A percentile compares a stretch with the other conserved stretches of the same genome.
Conservation (phyloP, 176 grass and related monocot species). For the Cocos nucifera region DNA sequence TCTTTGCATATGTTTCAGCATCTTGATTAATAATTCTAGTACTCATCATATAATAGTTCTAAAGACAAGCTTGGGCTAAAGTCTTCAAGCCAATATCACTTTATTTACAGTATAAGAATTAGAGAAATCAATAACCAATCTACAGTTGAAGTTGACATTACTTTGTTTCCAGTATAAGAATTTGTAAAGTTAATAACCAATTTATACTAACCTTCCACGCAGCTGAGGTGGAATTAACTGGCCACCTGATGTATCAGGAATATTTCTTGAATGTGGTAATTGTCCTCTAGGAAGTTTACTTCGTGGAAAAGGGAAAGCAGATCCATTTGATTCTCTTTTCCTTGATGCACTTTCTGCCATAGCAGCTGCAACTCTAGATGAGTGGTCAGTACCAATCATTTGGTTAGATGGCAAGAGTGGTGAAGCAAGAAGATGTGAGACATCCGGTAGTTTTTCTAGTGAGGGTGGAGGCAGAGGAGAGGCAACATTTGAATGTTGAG, state of each 20-base stretch:
- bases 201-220: conserved; percentile 58
- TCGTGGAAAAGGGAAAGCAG: conserved; percentile 19
- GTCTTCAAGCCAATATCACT: too few relatives aligned
- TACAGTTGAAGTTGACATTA: too few relatives aligned
- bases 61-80: too few relatives aligned
- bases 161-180: neutral
- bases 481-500: conserved; percentile 18
- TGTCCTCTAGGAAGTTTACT: conserved; percentile 60
- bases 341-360: conserved; percentile 37
- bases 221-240: conserved; percentile 70
- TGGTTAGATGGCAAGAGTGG: conserved; percentile 21
- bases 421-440: conserved; percentile 42
- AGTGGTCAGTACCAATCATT: conserved; percentile 9
- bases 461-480: conserved; percentile 30
- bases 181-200: neutral
- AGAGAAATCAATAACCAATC: too few relatives aligned
- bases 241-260: conserved; percentile 27
- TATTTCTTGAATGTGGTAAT: conserved; percentile 29
- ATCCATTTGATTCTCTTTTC: conserved; percentile 86
- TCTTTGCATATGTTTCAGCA: too few relatives aligned
- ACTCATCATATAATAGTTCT: too few relatives aligned
- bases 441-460: conserved; percentile 70
- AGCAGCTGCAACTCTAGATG: conserved; percentile 31
- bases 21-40: too few relatives aligned
- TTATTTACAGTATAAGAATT: too few relatives aligned